These are phyloP conservation scores for Zasmidium citrigriseum DNA, from an alignment of 2,329 filamentous ascomycete genomes.

Conservation along the genomic window DNA sequence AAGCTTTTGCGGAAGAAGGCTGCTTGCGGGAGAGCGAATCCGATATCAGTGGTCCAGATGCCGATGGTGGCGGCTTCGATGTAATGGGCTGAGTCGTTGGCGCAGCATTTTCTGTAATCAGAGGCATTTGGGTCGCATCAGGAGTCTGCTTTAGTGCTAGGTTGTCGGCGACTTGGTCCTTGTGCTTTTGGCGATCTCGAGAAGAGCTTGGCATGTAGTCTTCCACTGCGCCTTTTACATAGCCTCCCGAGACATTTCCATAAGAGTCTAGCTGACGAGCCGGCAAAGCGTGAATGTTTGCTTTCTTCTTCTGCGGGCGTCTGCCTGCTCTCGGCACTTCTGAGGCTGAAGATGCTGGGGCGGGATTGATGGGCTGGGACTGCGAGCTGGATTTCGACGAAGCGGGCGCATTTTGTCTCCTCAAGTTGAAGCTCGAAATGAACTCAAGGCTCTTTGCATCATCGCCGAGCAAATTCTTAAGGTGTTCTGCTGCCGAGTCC, in stretches of 20 bases:
- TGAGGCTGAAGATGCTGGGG: conserved; percentile 13
- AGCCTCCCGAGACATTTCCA: conserved; percentile 67
- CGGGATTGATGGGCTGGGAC: neutral
- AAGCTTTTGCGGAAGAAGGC: conserved; percentile 44
- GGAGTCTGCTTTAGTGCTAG: conserved; percentile 52
- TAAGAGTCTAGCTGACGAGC: conserved; percentile 56
- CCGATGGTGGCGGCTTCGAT: conserved; percentile 63
- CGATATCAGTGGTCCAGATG: conserved; percentile 77
- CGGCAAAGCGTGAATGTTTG: conserved; percentile 38
- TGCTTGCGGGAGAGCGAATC: conserved; percentile 59
- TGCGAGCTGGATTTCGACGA: conserved; percentile 4
- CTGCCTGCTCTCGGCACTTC: conserved; percentile 24
- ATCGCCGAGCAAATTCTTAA: conserved; percentile 85
- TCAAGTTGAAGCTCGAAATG: conserved; percentile 73
- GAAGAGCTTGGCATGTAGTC: conserved; percentile 68
- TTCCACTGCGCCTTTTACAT: conserved; percentile 72
- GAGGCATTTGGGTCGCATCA: conserved; percentile 47
- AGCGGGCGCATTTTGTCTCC: conserved; percentile 44
- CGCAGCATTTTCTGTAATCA: conserved; percentile 46
- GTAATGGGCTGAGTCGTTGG: conserved; percentile 44
- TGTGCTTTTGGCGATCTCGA: conserved; percentile 37
- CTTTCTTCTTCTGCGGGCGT: conserved; percentile 44
- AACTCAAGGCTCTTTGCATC: conserved; percentile 73
- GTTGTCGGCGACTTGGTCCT: conserved; percentile 43
- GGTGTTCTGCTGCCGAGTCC: conserved; percentile 76